Conservation (phyloP, 371 early-diverging fungal genomes). For the Mucor piriformis region DNA sequence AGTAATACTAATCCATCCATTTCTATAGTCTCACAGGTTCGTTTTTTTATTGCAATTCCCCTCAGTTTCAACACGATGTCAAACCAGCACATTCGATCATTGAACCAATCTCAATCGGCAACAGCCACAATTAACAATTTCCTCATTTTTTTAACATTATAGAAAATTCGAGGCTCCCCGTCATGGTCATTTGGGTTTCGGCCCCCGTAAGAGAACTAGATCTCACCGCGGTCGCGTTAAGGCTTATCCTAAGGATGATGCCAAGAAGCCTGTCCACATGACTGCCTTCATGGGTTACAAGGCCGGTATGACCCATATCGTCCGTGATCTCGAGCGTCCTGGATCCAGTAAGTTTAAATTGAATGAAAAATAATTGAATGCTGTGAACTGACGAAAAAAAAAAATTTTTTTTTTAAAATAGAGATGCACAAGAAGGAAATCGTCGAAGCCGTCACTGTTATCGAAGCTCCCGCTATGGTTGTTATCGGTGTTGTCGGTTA, state of each 20-base stretch:
- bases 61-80: background rate
- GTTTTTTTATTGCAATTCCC: too few relatives aligned
- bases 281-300: constrained; percentile 99
- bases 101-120: background rate
- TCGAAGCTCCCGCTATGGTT: constrained; percentile 99
- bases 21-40: constrained; percentile 29
- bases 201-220: constrained; percentile 97
- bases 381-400: background rate
- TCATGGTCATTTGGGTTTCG: constrained; percentile 99
- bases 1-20: constrained; percentile 1
- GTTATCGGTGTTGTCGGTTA: constrained; percentile 99
- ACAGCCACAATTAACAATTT: background rate
- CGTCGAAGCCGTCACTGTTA: constrained; percentile 99
- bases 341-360: constrained; percentile 78
- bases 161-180: constrained; percentile 75
- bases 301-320: constrained; percentile 99
- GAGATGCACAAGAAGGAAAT: constrained; percentile 99
- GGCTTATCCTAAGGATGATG: constrained; percentile 99
- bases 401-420: background rate
- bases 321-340: constrained; percentile 97
- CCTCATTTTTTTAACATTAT: background rate
- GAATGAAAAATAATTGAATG: too few relatives aligned
- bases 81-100: background rate
- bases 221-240: constrained; percentile 96
- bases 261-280: constrained; percentile 95